Conservation (phyloP, 805 yeast genomes). For the Wickerhamomyces canadensis region DNA sequence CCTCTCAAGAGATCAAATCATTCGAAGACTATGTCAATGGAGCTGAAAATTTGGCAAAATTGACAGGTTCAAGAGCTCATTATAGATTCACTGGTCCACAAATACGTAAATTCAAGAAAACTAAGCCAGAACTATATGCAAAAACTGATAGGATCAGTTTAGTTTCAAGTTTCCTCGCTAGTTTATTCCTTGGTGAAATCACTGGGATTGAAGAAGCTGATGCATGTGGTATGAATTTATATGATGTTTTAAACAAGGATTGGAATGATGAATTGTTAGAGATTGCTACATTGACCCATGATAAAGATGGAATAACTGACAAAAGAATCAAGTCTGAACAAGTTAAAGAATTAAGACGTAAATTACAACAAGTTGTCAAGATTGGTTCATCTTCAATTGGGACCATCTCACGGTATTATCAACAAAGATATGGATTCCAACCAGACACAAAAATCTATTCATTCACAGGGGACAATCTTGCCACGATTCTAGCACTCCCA, state of each 20-base stretch:
- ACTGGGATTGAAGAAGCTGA: constrained; percentile 74
- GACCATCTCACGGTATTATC: constrained; percentile 53
- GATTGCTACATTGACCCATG: constrained; percentile 28
- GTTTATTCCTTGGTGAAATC: constrained; percentile 60
- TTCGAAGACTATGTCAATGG: constrained; percentile 66
- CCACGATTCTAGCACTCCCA: constrained; percentile 81
- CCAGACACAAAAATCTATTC: constrained; percentile 57
- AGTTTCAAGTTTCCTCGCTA: constrained; percentile 74
- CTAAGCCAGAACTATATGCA: constrained; percentile 45
- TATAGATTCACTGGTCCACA: constrained; percentile 92
- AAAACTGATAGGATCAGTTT: constrained; percentile 60
- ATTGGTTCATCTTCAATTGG: constrained; percentile 47
- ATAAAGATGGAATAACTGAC: constrained; percentile 18
- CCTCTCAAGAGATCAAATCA: constrained; percentile 56
- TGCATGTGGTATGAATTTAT: constrained; percentile 90
- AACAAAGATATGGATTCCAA: constrained; percentile 56
- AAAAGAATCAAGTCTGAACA: constrained; percentile 3
- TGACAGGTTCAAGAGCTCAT: constrained; percentile 86
- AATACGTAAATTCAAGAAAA: constrained; percentile 62
- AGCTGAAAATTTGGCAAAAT: constrained; percentile 46
- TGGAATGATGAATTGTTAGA: constrained; percentile 55
- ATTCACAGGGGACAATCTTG: constrained; percentile 88
- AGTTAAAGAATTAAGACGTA: constrained; percentile 34
- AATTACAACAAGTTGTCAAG: constrained; percentile 50
- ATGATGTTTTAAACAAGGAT: constrained; percentile 54